A percentile compares a stretch with the other conserved stretches of the same genome.
Evolutionary conservation across 1,139 yeast species (phyloP).

Genomic region (Scheffersomyces lignicola): DNA sequence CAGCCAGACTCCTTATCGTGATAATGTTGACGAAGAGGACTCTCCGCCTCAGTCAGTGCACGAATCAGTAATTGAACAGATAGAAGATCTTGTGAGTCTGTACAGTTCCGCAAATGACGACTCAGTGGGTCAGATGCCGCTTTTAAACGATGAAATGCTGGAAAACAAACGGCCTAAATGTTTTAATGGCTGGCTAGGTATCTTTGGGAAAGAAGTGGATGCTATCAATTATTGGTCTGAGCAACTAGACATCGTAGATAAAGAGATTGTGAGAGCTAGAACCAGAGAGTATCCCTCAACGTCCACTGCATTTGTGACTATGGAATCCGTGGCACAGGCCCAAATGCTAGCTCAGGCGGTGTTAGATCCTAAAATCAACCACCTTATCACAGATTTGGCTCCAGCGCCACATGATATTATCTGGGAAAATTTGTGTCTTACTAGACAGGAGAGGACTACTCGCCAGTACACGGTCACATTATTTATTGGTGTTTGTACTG

Average conservation of each 20-base stretch:
- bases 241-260: slow-evolving; percentile 57
- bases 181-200: slow-evolving; percentile 50
- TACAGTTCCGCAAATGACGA: slow-evolving; percentile 11
- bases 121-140: slow-evolving; percentile 11
- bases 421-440: slow-evolving; percentile 73
- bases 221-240: slow-evolving; percentile 62
- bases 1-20: slow-evolving; percentile 1
- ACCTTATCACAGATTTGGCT: slow-evolving; percentile 71
- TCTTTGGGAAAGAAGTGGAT: slow-evolving; percentile 61
- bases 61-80: slow-evolving; percentile 19
- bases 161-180: slow-evolving; percentile 48
- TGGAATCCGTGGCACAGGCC: slow-evolving; percentile 83
- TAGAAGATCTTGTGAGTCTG: slow-evolving; percentile 11
- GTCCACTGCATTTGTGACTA: slow-evolving; percentile 72
- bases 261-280: slow-evolving; percentile 56
- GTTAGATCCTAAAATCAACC: slow-evolving; percentile 74
- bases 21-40: background rate
- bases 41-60: slow-evolving; percentile 1
- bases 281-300: slow-evolving; percentile 62
- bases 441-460: slow-evolving; percentile 54
- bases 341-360: slow-evolving; percentile 91
- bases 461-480: slow-evolving; percentile 65
- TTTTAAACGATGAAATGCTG: slow-evolving; percentile 27
- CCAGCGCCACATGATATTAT: slow-evolving; percentile 87
- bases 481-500: slow-evolving; percentile 61